A percentile compares a stretch with the other conserved stretches of the same genome.
phyloP scores from a whole-genome alignment of 192 early-diverging fungal genomes.

The Paraglomus brasilianum region DNA sequence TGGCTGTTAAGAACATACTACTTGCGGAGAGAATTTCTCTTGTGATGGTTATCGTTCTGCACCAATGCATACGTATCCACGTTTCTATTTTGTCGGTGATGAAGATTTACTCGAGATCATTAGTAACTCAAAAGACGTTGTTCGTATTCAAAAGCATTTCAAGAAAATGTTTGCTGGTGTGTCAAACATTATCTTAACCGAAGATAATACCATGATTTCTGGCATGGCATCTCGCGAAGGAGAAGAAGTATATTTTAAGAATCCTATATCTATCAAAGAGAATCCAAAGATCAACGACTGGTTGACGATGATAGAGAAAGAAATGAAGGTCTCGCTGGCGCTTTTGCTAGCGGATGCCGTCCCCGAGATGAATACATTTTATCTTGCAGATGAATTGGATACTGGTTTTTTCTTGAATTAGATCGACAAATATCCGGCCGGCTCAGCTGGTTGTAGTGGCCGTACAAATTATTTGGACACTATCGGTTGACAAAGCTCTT shows the following conservation, averaged over 20 bases:
- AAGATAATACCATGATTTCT: constrained; percentile 69
- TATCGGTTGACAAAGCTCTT: constrained; percentile 79
- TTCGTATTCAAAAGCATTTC: constrained; percentile 96
- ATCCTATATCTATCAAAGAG: constrained; percentile 74
- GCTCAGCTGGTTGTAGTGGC: constrained; percentile 92
- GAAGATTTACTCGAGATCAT: constrained; percentile 99
- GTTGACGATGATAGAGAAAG: constrained; percentile 89
- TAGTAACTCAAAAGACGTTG: constrained; percentile 94
- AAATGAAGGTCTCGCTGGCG: constrained; percentile 90
- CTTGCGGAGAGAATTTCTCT: not conserved
- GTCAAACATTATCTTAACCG: constrained; percentile 75
- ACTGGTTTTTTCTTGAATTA: constrained; percentile 67
- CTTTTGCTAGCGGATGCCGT: constrained; percentile 70
- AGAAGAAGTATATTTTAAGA: constrained; percentile 81
- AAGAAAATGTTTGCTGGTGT: constrained; percentile 99
- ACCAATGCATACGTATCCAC: constrained; percentile 60
- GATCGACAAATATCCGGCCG: constrained; percentile 89
- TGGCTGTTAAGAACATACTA: not conserved
- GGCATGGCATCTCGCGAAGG: constrained; percentile 94
- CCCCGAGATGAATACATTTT: constrained; percentile 62
- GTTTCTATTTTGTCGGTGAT: constrained; percentile 99
- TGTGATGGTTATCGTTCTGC: not conserved
- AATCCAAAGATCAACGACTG: constrained; percentile 97
- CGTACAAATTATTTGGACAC: constrained; percentile 89
- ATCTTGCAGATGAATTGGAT: constrained; percentile 53